These are phyloP conservation scores for Apiospora pterosperma DNA, from an alignment of 2,329 filamentous ascomycete genomes.

Conservation along the genomic window DNA sequence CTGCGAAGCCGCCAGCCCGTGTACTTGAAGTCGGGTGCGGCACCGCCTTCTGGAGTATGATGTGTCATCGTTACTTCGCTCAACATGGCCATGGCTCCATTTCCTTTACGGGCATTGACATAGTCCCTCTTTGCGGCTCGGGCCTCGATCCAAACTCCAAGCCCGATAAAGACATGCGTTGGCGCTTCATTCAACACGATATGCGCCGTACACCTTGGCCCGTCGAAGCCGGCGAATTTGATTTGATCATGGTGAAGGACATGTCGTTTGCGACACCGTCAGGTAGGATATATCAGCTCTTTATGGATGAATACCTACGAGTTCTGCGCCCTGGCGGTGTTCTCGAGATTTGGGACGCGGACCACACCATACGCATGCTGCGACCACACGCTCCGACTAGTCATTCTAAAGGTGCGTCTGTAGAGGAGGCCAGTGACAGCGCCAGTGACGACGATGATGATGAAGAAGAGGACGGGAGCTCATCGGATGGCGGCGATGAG, in stretches of 20 bases:
- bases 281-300: conserved; percentile 32
- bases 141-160: conserved; percentile 41
- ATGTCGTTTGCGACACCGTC: conserved; percentile 64
- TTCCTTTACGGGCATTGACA: conserved; percentile 78
- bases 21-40: conserved; percentile 88
- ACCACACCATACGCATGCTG: conserved; percentile 79
- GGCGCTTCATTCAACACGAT: conserved; percentile 87
- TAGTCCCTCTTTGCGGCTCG: conserved; percentile 63
- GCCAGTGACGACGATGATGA: conserved; percentile 22
- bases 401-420: conserved; percentile 15
- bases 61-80: conserved; percentile 78
- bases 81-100: conserved; percentile 65
- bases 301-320: conserved; percentile 72
- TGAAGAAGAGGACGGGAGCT: conserved; percentile 18
- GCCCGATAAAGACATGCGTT: conserved; percentile 71
- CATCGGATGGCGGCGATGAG: conserved; percentile 51
- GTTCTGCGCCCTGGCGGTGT: conserved; percentile 74
- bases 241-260: conserved; percentile 87
- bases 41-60: conserved; percentile 83
- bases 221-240: conserved; percentile 76
- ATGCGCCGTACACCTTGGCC: conserved; percentile 72
- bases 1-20: conserved; percentile 65
- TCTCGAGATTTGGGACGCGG: conserved; percentile 86
- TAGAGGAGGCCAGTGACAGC: conserved; percentile 12
- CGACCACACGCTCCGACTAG: conserved; percentile 68